phyloP scores from a whole-genome alignment of 352 stramenopile species.

The Phytopythium sindhum region DNA sequence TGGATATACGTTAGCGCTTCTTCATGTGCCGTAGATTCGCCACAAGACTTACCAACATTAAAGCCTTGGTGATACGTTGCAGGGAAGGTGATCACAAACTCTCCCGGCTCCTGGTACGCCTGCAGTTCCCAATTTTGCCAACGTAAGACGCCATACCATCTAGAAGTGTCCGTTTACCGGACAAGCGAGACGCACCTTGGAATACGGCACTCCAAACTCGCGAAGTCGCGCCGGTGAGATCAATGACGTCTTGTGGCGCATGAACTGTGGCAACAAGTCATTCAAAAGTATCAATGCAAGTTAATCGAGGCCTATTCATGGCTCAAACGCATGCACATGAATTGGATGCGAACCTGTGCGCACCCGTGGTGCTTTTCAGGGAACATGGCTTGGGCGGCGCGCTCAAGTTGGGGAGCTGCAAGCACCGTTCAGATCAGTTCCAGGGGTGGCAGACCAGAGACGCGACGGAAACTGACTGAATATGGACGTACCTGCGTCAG shows the following conservation, averaged over 20 bases:
- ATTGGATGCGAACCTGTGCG: slow-evolving; percentile 34
- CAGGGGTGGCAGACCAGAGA: background rate
- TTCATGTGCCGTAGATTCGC: background rate
- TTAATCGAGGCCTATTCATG: too few species aligned
- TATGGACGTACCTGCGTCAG: slow-evolving; percentile 37
- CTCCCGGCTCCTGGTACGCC: slow-evolving; percentile 78
- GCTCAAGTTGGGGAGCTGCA: slow-evolving; percentile 71
- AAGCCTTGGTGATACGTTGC: slow-evolving; percentile 88
- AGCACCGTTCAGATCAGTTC: background rate
- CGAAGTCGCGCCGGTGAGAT: slow-evolving; percentile 82
- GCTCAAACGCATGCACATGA: background rate
- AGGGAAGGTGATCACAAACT: slow-evolving; percentile 93
- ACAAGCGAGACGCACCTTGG: slow-evolving; percentile 28
- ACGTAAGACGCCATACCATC: background rate
- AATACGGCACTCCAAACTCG: slow-evolving; percentile 82
- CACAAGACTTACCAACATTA: slow-evolving; percentile 62
- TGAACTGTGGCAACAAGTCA: slow-evolving; percentile 78
- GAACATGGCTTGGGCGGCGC: slow-evolving; percentile 82
- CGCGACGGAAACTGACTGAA: background rate
- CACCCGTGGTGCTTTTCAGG: slow-evolving; percentile 83
- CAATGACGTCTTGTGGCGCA: slow-evolving; percentile 92
- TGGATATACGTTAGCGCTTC: background rate
- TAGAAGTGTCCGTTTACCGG: background rate
- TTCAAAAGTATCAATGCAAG: too few species aligned
- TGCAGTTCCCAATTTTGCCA: slow-evolving; percentile 7